Base-by-base conservation (phyloP, 176 grass and related monocot genomes). In the Sorghum bicolor region DNA sequence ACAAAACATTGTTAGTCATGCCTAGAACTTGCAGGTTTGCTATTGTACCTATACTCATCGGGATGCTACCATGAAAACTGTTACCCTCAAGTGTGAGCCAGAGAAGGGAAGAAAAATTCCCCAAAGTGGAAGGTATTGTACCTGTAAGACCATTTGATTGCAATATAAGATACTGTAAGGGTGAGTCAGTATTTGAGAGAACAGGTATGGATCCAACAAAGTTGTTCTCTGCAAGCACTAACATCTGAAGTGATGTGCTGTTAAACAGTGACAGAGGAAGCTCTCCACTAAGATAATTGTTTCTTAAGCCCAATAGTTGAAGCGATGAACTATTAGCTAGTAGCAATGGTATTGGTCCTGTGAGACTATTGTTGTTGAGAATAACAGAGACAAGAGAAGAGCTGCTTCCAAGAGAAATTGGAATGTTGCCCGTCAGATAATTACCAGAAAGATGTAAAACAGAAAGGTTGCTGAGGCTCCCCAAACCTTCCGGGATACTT, bases 341-440 rank as follows among this genome's bases (percentile, higher is more conserved):
- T 0, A 30, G 10, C 0, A 37, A 4, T 0, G 85, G 89, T 6
- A 91, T 58, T 1, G 45, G 25, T 5, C 85, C 85, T 0, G 57
- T 66, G 10, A 91, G 75, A 17, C 20, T 80, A 10, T 91, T 91
- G 67, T 48, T 76, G 30, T 31, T 72, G 3, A 91, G 47, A n/a
- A 55, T 25, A 20, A 91, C 84, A 8, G 20, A 53, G 2, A 16
- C 9, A 31, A 91, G 78, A 20, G 68, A 66, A 0, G 58, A 52
- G n/a, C 25, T 77, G n/a, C 29, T 77, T 12, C 85, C 63, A 2
- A 91, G 77, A 0, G 72, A 78, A 17, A 25, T 3, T 0, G 89
- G 85, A 24, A 91, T 87, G 6, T 2, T 30, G 4, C 89, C 89
- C 0, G 31, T 71, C 48, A 91, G 31, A 5, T 41, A 61, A 58